Base-by-base conservation (phyloP, 495 filamentous ascomycete genomes). In the Lasiosphaeriaceae sp. region DNA sequence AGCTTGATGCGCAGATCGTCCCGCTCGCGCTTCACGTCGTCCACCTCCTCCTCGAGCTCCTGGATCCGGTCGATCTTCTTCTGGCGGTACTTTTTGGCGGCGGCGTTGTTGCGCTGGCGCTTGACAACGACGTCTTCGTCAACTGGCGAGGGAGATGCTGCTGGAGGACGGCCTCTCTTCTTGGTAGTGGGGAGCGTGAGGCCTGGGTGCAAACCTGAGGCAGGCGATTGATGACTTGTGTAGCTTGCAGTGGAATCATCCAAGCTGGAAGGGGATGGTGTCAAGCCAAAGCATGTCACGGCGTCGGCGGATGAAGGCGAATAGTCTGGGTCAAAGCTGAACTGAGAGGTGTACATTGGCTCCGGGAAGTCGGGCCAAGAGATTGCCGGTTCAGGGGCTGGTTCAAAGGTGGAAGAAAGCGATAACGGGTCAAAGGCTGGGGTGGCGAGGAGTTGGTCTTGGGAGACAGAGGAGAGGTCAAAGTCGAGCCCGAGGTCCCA, bases 71-170 rank as follows among this genome's bases (percentile, higher is more conserved):
- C 85, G 24, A 89, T 78, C 45, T 86, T 82, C 56, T 82, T 84
- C 72, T 89, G 81, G 22, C 88, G 82, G 69, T 87, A 92, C 54
- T 86, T 81, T 53, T 86, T 82, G 52, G 87, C 85, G 4, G 85
- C 83, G 45, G 89, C 71, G 50, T 87, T 87, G 67, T 91, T 89
- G 37, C 84, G 79, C 48, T 80, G 77, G 19, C 86, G 85, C 65
- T 86, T 88, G 53, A 69, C 58, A 7, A 69, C 2, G 11, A 58
- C 22, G 17, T 71, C 66, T 2, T 57, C 46, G 3, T 62, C 61
- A 20, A n/a, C 44, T 34, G 43, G 20, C 1, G 22, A 12, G 3
- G 23, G 34, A 26, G 51, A 24, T 3, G 53, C 31, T 3, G 53
- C 31, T 0, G 59, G 52, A 0, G 55, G 62, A 0, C 54, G 62